phyloP scores from a whole-genome alignment of 1,284 basidiomycete genomes.

The Cystobasidium slooffiae region DNA sequence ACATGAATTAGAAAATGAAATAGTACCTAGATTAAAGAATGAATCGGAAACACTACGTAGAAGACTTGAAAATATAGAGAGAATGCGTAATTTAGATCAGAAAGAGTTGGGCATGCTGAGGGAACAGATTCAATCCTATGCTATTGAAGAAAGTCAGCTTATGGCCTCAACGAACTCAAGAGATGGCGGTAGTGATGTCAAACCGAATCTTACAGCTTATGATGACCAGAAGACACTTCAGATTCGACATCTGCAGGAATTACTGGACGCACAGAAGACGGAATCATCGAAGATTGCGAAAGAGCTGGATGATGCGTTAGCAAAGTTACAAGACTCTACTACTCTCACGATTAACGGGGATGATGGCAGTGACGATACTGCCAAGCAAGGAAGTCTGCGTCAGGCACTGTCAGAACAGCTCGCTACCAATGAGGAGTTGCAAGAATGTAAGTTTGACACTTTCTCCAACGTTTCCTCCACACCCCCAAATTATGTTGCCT shows the following conservation, averaged over 20 bases:
- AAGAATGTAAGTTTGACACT: conserved; percentile 43
- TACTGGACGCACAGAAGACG: conserved; percentile 49
- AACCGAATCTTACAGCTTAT: conserved; percentile 26
- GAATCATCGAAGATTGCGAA: conserved; percentile 45
- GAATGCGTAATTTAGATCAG: conserved; percentile 46
- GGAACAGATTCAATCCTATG: conserved; percentile 52
- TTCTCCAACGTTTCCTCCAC: background rate
- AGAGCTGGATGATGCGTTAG: conserved; percentile 11
- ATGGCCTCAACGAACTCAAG: conserved; percentile 46
- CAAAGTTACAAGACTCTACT: conserved; percentile 1
- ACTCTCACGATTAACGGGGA: background rate
- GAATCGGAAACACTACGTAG: conserved; percentile 35
- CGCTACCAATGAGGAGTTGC: conserved; percentile 49
- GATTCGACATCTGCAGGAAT: conserved; percentile 46
- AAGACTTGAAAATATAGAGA: conserved; percentile 43
- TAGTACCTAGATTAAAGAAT: conserved; percentile 27
- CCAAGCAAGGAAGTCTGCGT: conserved; percentile 7
- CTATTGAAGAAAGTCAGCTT: conserved; percentile 52
- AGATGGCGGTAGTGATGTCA: conserved; percentile 5
- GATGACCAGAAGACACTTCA: conserved; percentile 38
- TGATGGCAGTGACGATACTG: background rate
- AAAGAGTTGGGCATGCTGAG: conserved; percentile 52
- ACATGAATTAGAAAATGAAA: conserved; percentile 46
- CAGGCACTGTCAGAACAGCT: conserved; percentile 45
- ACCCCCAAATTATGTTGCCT: background rate